Conservation (phyloP, 1,284 basidiomycete genomes). For the Pascua guehoae region DNA sequence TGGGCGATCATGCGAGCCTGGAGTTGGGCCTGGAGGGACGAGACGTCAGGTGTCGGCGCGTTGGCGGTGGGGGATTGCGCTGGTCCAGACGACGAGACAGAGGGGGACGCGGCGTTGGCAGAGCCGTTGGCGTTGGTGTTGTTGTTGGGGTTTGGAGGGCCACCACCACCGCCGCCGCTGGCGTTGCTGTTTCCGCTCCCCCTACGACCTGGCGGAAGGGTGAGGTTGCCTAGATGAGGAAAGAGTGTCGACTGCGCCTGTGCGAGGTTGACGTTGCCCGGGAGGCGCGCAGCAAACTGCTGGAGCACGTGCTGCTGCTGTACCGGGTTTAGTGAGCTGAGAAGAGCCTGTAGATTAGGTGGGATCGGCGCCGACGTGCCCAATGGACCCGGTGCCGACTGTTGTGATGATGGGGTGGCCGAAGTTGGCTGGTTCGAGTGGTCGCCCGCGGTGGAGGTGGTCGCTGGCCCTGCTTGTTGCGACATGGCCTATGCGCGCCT, state of each 20-base stretch:
- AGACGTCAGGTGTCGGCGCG: constrained; percentile 5
- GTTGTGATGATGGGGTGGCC: neutral
- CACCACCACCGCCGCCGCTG: neutral
- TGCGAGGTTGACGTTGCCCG: constrained; percentile 4
- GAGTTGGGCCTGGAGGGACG: constrained; percentile 16
- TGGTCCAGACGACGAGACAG: neutral
- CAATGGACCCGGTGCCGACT: neutral
- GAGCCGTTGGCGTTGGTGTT: neutral
- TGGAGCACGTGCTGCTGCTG: constrained; percentile 17
- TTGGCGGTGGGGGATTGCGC: constrained; percentile 1
- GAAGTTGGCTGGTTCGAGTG: constrained; percentile 3
- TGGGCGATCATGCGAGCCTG: constrained; percentile 18
- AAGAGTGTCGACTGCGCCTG: constrained; percentile 2
- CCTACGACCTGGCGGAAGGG: constrained; percentile 5
- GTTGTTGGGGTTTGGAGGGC: neutral
- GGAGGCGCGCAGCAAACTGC: constrained; percentile 12
- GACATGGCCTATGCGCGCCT: constrained; percentile 7
- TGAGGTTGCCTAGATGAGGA: constrained; percentile 11
- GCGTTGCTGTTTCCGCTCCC: constrained; percentile 3
- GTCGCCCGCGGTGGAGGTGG: constrained; percentile 8
- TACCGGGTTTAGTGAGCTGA: constrained; percentile 3
- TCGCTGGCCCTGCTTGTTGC: constrained; percentile 12
- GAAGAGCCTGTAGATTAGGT: neutral
- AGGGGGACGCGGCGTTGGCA: neutral
- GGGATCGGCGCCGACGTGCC: neutral